phyloP scores from a whole-genome alignment of 441 rosid genomes.

The Gossypium trilobum region DNA sequence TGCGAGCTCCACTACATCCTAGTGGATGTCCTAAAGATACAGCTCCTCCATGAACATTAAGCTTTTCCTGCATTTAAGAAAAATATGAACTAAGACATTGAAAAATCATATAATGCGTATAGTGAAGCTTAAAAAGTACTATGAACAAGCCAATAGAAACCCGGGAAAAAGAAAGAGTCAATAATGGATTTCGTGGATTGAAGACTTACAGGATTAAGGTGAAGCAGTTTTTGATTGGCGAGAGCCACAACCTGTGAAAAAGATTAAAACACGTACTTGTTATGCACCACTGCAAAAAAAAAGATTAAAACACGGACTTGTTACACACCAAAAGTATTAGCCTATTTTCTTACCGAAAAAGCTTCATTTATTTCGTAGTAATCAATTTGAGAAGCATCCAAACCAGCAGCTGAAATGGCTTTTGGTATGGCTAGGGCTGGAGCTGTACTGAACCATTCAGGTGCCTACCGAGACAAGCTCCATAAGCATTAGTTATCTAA shows the following conservation, averaged over 20 bases:
- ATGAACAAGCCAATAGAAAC: background rate
- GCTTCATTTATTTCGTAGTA: conserved; percentile 96
- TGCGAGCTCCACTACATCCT: conserved; percentile 95
- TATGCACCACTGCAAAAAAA: background rate
- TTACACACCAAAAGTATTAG: background rate
- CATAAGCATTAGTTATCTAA: conserved; percentile 18
- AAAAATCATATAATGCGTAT: background rate
- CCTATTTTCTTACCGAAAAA: conserved; percentile 52
- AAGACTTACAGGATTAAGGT: conserved; percentile 67
- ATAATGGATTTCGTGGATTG: background rate
- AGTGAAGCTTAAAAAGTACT: background rate
- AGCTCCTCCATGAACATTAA: conserved; percentile 81
- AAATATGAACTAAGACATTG: background rate
- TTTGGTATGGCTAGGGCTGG: conserved; percentile 86
- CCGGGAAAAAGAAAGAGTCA: background rate
- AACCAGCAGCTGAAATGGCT: conserved; percentile 67
- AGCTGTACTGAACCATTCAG: conserved; percentile 68
- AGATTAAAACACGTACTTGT: background rate
- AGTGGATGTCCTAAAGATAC: conserved; percentile 89
- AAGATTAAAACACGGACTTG: background rate
- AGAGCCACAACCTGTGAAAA: conserved; percentile 73
- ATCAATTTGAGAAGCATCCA: conserved; percentile 76
- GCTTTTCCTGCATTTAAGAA: conserved; percentile 25
- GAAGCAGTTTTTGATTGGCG: conserved; percentile 72
- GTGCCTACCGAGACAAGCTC: conserved; percentile 43